Percentiles rank a stretch among this genome's conserved stretches.
These are phyloP conservation scores for Ogataea paradorogensis DNA, from an alignment of 805 yeast species.

Conservation along the genomic window DNA sequence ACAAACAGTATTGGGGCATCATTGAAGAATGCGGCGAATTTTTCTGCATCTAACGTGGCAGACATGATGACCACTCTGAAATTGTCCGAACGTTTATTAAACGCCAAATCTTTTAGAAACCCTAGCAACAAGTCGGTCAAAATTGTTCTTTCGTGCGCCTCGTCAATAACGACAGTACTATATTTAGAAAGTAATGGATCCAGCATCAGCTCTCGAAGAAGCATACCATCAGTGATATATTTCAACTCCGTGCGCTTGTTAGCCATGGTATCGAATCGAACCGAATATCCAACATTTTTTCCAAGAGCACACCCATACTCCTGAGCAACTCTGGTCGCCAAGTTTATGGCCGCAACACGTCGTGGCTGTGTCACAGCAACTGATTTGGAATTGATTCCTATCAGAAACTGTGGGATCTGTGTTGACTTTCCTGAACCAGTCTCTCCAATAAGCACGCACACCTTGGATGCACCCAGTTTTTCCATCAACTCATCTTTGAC, in stretches of 20 bases:
- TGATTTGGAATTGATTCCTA: conserved; percentile 48
- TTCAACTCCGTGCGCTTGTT: conserved; percentile 62
- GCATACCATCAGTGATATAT: conserved; percentile 96
- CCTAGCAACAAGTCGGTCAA: conserved; percentile 89
- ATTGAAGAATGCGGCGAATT: conserved; percentile 73
- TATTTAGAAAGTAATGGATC: conserved; percentile 63
- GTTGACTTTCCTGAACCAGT: conserved; percentile 95
- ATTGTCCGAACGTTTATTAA: conserved; percentile 39
- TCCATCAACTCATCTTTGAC: conserved; percentile 62
- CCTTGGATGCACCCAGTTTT: conserved; percentile 54
- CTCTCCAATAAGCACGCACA: conserved; percentile 86
- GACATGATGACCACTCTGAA: conserved; percentile 86
- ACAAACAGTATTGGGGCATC: conserved; percentile 81
- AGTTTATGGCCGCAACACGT: conserved; percentile 93
- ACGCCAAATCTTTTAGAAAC: conserved; percentile 66
- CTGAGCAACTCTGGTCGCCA: conserved; percentile 89
- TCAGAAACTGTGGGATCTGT: conserved; percentile 90
- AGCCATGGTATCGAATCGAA: conserved; percentile 77
- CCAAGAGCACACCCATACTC: conserved; percentile 81
- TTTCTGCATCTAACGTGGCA: conserved; percentile 92
- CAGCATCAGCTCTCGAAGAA: conserved; percentile 83
- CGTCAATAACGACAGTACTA: conserved; percentile 81
- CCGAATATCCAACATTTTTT: conserved; percentile 85
- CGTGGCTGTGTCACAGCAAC: conserved; percentile 97
- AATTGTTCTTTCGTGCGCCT: conserved; percentile 96